phyloP scores from a whole-genome alignment of 208 protist species.

The Crithidia expoeki region DNA sequence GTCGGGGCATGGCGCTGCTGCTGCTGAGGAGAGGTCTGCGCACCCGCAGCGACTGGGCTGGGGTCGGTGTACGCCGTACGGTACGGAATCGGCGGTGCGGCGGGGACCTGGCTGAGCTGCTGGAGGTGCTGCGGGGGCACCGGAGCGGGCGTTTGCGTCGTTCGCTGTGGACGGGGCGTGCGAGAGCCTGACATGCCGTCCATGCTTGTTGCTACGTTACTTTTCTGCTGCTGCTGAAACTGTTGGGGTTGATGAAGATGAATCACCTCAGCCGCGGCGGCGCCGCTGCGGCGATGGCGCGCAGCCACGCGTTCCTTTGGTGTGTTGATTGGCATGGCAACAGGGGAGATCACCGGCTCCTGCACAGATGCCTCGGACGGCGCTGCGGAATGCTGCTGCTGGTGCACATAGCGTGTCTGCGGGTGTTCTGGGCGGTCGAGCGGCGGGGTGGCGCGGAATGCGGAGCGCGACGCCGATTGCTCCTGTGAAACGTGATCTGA shows the following conservation, averaged over 20 bases:
- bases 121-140: slow-evolving; percentile 16
- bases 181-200: background rate
- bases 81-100: slow-evolving; percentile 9
- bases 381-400: background rate
- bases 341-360: background rate
- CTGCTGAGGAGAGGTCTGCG: background rate
- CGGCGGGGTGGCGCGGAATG: background rate
- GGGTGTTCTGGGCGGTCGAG: background rate
- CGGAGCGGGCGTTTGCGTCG: background rate
- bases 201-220: no score
- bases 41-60: slow-evolving; percentile 2
- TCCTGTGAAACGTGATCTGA: background rate
- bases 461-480: slow-evolving; percentile 5
- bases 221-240: background rate
- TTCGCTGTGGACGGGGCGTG: slow-evolving; percentile 4
- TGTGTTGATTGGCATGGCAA: slow-evolving; percentile 10
- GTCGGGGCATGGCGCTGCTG: background rate
- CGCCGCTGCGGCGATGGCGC: background rate
- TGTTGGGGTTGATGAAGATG: background rate
- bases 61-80: slow-evolving; percentile 27
- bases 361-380: slow-evolving; percentile 3
- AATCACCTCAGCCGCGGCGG: background rate
- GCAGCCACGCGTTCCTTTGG: slow-evolving; percentile 28
- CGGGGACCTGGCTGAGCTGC: background rate
- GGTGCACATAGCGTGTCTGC: background rate